These are phyloP conservation scores for Prillingera fragicola DNA, from an alignment of 1,284 basidiomycete species.

Conservation along the genomic window DNA sequence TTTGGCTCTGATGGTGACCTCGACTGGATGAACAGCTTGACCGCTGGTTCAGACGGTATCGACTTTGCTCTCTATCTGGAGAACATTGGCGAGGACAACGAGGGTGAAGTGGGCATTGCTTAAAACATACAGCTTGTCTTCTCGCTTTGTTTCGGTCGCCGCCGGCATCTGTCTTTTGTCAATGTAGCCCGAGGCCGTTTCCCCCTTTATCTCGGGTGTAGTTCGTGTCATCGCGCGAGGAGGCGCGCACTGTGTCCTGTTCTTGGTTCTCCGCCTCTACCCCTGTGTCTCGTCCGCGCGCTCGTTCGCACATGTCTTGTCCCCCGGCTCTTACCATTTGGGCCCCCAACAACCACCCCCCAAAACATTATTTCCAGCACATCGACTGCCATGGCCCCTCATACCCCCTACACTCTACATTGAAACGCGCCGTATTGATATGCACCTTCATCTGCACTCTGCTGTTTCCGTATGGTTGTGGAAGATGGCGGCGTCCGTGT, in stretches of 20 bases:
- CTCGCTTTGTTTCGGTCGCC: neutral
- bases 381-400: neutral
- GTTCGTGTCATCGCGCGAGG: neutral
- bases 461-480: too few species aligned
- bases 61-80: conserved; percentile 39
- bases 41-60: conserved; percentile 16
- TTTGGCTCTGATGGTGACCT: conserved; percentile 14
- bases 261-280: neutral
- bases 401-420: conserved; percentile 2
- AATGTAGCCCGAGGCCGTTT: neutral
- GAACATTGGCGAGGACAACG: conserved; percentile 34
- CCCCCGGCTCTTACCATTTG: too few species aligned
- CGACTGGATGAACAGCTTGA: conserved; percentile 13
- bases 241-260: neutral
- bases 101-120: conserved; percentile 24
- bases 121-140: neutral
- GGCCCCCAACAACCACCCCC: too few species aligned
- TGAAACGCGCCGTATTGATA: too few species aligned
- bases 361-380: neutral
- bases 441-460: too few species aligned
- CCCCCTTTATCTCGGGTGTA: neutral
- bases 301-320: too few species aligned
- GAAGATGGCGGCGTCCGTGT: too few species aligned
- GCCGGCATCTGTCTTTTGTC: neutral
- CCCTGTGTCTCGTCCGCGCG: too few species aligned